A percentile compares a stretch with the other conserved stretches of the same genome.
These are phyloP conservation scores for Scedosporium minutisporum DNA, from an alignment of 2,329 filamentous ascomycete species.

Conservation along the genomic window DNA sequence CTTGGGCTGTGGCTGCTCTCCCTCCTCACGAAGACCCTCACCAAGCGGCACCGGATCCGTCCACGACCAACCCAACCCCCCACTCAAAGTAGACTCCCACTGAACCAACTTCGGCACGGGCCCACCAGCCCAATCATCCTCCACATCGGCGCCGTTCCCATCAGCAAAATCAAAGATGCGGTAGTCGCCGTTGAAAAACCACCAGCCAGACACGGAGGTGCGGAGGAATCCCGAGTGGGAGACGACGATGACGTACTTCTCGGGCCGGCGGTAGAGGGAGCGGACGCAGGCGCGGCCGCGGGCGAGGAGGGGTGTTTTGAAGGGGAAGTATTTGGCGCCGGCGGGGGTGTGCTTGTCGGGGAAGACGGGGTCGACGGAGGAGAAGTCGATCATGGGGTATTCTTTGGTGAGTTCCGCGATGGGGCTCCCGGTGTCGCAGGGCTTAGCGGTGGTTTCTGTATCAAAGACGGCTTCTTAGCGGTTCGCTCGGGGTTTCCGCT, in stretches of 20 bases:
- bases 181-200: conserved; percentile 55
- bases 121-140: conserved; percentile 9
- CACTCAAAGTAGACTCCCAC: conserved; percentile 28
- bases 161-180: conserved; percentile 48
- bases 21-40: conserved; percentile 25
- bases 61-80: conserved; percentile 26
- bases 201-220: conserved; percentile 43
- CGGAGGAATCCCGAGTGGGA: conserved; percentile 56
- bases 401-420: conserved; percentile 30
- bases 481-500: not conserved
- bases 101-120: conserved; percentile 30
- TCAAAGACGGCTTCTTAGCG: not conserved
- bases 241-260: conserved; percentile 55
- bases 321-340: conserved; percentile 41
- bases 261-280: conserved; percentile 40
- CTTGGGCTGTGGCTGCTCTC: not conserved
- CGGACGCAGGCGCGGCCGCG: conserved; percentile 43
- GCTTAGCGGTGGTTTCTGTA: conserved; percentile 42
- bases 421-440: conserved; percentile 52
- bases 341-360: conserved; percentile 49
- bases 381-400: conserved; percentile 50
- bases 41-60: conserved; percentile 27
- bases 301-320: conserved; percentile 38
- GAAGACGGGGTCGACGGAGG: conserved; percentile 45
- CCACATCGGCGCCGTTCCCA: conserved; percentile 1